Evolutionary conservation across 257 asterid species (phyloP).

Genomic region (Paraleonurus japonicus): DNA sequence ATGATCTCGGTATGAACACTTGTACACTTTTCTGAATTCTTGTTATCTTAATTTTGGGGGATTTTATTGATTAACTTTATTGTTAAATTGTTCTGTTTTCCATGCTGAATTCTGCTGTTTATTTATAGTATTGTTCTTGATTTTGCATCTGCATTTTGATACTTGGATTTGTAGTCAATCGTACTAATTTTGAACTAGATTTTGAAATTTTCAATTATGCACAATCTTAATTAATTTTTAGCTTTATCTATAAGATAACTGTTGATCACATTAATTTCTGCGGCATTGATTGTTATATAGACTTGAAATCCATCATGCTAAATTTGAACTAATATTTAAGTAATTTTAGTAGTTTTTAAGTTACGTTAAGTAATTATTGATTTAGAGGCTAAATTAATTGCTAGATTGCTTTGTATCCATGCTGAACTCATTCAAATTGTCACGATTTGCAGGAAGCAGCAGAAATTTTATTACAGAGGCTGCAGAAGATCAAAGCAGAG

Average conservation of each 20-base stretch:
- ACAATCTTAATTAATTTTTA: background rate
- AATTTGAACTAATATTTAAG: background rate
- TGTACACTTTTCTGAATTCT: background rate
- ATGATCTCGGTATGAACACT: slow-evolving; percentile 53
- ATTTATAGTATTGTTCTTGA: background rate
- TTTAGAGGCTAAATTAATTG: background rate
- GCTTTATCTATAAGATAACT: background rate
- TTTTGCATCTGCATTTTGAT: background rate
- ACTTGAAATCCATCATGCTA: background rate
- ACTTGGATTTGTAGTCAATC: background rate
- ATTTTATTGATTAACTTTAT: background rate
- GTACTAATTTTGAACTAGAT: background rate
- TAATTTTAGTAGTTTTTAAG: background rate
- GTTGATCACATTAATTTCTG: background rate
- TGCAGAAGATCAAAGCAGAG: slow-evolving; percentile 48
- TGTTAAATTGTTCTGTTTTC: background rate
- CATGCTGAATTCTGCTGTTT: background rate
- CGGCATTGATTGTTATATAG: background rate
- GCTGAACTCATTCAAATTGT: background rate
- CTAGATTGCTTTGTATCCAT: background rate
- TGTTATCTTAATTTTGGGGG: background rate
- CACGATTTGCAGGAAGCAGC: slow-evolving; percentile 53
- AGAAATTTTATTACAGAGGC: slow-evolving; percentile 44
- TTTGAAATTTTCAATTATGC: background rate
- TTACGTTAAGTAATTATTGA: background rate